Evolutionary conservation across 106 monocot species (phyloP), one percentile per base, ranked within the genome.

Genomic region (Dendrobium catenatum): DNA sequence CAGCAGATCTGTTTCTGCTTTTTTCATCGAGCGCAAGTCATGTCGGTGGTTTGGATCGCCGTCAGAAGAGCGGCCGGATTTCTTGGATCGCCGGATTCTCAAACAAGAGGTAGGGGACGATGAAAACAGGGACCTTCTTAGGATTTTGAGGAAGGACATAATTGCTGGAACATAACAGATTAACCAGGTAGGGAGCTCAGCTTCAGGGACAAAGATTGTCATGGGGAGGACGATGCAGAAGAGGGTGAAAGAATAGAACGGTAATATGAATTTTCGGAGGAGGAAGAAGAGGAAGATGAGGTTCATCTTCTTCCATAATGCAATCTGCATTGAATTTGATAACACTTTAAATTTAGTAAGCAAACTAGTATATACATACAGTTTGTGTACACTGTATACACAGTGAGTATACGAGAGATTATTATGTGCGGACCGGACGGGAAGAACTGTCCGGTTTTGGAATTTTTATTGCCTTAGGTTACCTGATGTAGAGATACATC

Each of bases 161-260:
- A 76, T 82, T 9, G 91, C 95, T 0, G 95, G 95, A 40, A 95
- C 83, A 83, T 93, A 93, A 81, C 93, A 95, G 74, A 95, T 88
- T 10, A 95, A 93, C 95, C 95, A 95, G 0, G 86, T 80, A 0
- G 95, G 95, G 6, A 95, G 91, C 82, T 86, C 85, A 4, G 95
- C 93, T 79, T 95, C 95, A 0, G 95, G 95, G 7, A 95, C 85
- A 44, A 95, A 95, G 93, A 95, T 95, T 11, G 95, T 93, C 89
- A 89, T 89, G 7, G 95, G 95, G 76, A 95, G 95, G 61, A 95
- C 88, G 66, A 95, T 88, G 80, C 95, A 95, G 77, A 95, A 95
- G 0, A 95, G 86, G 2, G 95, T 95, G 86, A 95, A 95, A 6
- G 95, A 95, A 68, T 95, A 95, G 84, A 95, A 95, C 5, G 95